These are phyloP conservation scores for Talaromyces ruber DNA, from an alignment of 495 filamentous ascomycete species.

Conservation along the genomic window DNA sequence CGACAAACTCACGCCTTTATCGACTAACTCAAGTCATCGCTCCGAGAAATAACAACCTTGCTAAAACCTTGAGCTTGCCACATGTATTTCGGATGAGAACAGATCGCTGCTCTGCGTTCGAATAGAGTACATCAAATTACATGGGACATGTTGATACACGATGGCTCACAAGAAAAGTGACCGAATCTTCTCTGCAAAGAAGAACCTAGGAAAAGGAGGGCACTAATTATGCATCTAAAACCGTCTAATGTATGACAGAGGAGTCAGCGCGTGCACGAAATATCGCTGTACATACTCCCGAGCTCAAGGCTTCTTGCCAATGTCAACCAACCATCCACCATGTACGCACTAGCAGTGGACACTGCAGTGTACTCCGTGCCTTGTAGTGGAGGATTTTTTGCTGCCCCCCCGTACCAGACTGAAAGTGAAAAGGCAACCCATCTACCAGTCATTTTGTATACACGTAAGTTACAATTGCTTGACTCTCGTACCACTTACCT, in stretches of 20 bases:
- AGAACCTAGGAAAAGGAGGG: neutral
- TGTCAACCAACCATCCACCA: neutral
- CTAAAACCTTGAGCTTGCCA: neutral
- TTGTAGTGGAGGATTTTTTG: neutral
- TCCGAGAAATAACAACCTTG: neutral
- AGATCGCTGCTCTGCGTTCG: neutral
- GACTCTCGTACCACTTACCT: neutral
- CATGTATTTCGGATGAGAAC: neutral
- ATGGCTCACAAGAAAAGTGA: neutral
- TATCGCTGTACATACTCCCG: neutral
- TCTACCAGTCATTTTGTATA: neutral
- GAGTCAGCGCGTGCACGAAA: slow-evolving; percentile 3
- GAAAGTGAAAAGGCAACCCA: neutral
- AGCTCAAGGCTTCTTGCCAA: neutral
- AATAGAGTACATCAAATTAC: neutral
- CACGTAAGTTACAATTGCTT: neutral
- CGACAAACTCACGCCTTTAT: neutral
- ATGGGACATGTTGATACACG: neutral
- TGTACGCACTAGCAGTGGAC: too few relatives aligned
- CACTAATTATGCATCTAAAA: neutral
- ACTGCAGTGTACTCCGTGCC: too few relatives aligned
- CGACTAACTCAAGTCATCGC: neutral
- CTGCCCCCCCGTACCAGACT: neutral
- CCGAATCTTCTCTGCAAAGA: neutral
- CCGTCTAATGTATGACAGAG: slow-evolving; percentile 1